phyloP scores from a whole-genome alignment of 805 yeast genomes.

The Saturnispora hagleri region DNA sequence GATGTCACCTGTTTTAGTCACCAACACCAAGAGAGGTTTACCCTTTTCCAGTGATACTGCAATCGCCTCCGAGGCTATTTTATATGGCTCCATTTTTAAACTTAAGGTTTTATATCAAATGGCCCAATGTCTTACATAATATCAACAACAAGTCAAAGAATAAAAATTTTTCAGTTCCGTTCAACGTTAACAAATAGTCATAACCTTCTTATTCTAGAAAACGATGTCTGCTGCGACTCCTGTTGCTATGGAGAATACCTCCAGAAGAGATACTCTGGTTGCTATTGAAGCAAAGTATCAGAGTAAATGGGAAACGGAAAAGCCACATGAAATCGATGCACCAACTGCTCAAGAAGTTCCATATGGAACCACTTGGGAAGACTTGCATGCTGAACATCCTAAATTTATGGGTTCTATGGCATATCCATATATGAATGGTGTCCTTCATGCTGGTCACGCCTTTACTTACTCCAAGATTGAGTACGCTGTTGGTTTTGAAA shows the following conservation, averaged over 20 bases:
- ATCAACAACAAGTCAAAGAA: not conserved
- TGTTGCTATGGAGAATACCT: slow-evolving; percentile 47
- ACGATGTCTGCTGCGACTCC: not conserved
- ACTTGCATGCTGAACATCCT: slow-evolving; percentile 70
- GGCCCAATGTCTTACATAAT: not conserved
- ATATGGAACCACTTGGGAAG: slow-evolving; percentile 49
- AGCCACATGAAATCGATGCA: slow-evolving; percentile 79
- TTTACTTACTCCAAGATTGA: slow-evolving; percentile 93
- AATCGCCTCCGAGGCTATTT: slow-evolving; percentile 30
- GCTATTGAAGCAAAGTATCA: slow-evolving; percentile 86
- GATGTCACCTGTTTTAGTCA: slow-evolving; percentile 22
- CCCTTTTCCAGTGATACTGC: slow-evolving; percentile 28
- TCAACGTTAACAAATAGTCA: not conserved
- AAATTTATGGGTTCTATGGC: slow-evolving; percentile 93
- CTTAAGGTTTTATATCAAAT: not conserved
- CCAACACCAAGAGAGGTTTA: slow-evolving; percentile 34
- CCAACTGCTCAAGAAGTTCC: slow-evolving; percentile 63
- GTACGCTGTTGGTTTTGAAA: slow-evolving; percentile 85
- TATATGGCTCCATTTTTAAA: slow-evolving; percentile 8
- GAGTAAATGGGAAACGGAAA: slow-evolving; percentile 77
- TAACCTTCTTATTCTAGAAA: not conserved
- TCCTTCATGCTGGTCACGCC: slow-evolving; percentile 93
- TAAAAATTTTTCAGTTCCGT: slow-evolving; percentile 4
- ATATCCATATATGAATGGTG: slow-evolving; percentile 98
- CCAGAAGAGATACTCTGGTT: slow-evolving; percentile 89